A percentile compares a stretch with the other conserved stretches of the same genome.
phyloP scores from a whole-genome alignment of 2,329 filamentous ascomycete species.

The Parasarocladium wereldwijsianum region DNA sequence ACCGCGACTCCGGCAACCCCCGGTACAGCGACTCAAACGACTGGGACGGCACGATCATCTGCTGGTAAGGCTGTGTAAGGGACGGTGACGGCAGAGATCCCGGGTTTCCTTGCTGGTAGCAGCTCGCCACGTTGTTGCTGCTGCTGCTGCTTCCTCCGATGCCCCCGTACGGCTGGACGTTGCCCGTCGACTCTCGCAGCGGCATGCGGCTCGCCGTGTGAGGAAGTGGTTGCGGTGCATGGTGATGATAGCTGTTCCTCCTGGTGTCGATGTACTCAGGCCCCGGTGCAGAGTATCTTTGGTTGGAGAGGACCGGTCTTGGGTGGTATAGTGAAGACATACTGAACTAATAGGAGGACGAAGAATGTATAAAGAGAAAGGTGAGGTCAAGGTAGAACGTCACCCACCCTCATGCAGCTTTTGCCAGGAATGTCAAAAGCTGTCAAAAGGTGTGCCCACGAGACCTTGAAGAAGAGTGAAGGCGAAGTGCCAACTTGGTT shows the following conservation, averaged over 20 bases:
- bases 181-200: slow-evolving; percentile 36
- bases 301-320: slow-evolving; percentile 33
- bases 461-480: no score
- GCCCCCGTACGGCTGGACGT: slow-evolving; percentile 29
- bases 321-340: slow-evolving; percentile 26
- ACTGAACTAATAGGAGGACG: slow-evolving; percentile 5
- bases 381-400: slow-evolving; percentile 20
- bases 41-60: slow-evolving; percentile 35
- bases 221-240: slow-evolving; percentile 6
- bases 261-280: slow-evolving; percentile 32
- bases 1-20: slow-evolving; percentile 20
- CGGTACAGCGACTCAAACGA: slow-evolving; percentile 27
- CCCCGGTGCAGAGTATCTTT: slow-evolving; percentile 31
- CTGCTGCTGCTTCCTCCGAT: slow-evolving; percentile 6
- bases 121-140: slow-evolving; percentile 26
- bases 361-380: slow-evolving; percentile 13
- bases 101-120: slow-evolving; percentile 25
- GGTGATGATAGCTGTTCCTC: slow-evolving; percentile 22
- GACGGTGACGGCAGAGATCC: slow-evolving; percentile 21
- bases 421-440: no score
- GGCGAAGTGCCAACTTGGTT: no score
- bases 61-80: slow-evolving; percentile 29
- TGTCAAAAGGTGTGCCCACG: no score
- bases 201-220: slow-evolving; percentile 20
- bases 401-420: no score